Percentiles rank a stretch among this genome's conserved stretches.
phyloP scores from a whole-genome alignment of 768 basidiomycete genomes.

The Amanita brunnescens region DNA sequence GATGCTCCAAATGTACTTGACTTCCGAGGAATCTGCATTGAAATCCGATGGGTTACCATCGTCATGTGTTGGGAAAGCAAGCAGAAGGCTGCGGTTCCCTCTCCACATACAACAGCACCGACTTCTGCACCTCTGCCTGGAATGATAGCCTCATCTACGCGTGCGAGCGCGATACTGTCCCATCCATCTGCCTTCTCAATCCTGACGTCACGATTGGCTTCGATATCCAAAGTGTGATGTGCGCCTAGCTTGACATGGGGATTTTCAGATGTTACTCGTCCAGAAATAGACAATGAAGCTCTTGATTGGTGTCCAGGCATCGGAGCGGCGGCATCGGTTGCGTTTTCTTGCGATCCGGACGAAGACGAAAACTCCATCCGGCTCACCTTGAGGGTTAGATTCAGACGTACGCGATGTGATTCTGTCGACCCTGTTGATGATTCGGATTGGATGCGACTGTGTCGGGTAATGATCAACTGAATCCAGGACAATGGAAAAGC shows the following conservation, averaged over 20 bases:
- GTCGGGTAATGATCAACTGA: not conserved
- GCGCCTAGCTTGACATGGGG: constrained; percentile 86
- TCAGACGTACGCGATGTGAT: constrained; percentile 79
- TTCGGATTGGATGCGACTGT: constrained; percentile 78
- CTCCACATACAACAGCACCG: constrained; percentile 91
- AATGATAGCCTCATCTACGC: constrained; percentile 81
- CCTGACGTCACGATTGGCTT: constrained; percentile 82
- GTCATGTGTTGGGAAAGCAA: constrained; percentile 97
- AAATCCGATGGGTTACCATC: constrained; percentile 81
- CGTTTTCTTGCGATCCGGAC: constrained; percentile 37
- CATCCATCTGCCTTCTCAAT: constrained; percentile 84
- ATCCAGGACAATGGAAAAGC: constrained; percentile 10
- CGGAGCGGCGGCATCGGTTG: constrained; percentile 27
- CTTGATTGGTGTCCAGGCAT: constrained; percentile 25
- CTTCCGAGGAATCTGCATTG: constrained; percentile 86
- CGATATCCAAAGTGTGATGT: constrained; percentile 91
- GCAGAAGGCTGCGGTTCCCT: constrained; percentile 92
- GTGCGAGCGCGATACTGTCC: constrained; percentile 80
- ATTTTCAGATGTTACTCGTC: constrained; percentile 81
- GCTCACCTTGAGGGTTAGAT: constrained; percentile 75
- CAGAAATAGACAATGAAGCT: constrained; percentile 76
- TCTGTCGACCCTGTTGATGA: constrained; percentile 92
- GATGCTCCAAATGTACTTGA: constrained; percentile 71
- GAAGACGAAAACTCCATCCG: constrained; percentile 78
- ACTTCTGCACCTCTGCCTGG: constrained; percentile 97